Evolutionary conservation across 2,329 filamentous ascomycete genomes (phyloP).

Genomic region (Aspergillus oerlinghausenensis): DNA sequence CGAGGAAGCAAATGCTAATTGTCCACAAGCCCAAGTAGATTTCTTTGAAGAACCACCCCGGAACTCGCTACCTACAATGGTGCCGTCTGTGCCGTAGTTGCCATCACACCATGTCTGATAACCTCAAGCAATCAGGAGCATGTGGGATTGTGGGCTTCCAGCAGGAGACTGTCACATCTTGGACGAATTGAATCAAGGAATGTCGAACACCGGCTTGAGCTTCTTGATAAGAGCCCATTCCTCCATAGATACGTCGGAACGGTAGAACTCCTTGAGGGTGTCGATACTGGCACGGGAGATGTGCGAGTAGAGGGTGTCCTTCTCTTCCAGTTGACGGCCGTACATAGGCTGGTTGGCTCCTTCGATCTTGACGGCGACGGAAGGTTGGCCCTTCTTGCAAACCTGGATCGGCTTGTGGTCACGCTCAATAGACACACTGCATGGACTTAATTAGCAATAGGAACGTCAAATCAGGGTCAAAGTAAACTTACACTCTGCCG

Average conservation of each 20-base stretch:
- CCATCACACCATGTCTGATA: neutral
- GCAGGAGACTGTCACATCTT: neutral
- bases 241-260: constrained; percentile 79
- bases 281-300: constrained; percentile 89
- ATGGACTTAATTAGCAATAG: constrained; percentile 16
- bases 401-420: constrained; percentile 92
- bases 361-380: constrained; percentile 96
- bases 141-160: neutral
- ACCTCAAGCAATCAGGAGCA: neutral
- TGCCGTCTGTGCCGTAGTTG: neutral
- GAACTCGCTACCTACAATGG: neutral
- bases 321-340: constrained; percentile 90
- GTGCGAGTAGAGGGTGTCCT: constrained; percentile 78
- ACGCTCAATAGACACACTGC: constrained; percentile 88
- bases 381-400: constrained; percentile 96
- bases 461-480: neutral
- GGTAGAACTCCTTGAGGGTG: constrained; percentile 92
- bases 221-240: constrained; percentile 95
- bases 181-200: constrained; percentile 51
- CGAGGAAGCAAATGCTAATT: neutral
- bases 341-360: constrained; percentile 88
- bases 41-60: neutral
- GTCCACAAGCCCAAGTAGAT: neutral
- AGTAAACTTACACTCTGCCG: constrained; percentile 79
- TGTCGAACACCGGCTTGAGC: constrained; percentile 90